A percentile compares a stretch with the other conserved stretches of the same genome.
Evolutionary conservation across 1,284 basidiomycete species (phyloP).

Genomic region (Sphagnurus paluster): DNA sequence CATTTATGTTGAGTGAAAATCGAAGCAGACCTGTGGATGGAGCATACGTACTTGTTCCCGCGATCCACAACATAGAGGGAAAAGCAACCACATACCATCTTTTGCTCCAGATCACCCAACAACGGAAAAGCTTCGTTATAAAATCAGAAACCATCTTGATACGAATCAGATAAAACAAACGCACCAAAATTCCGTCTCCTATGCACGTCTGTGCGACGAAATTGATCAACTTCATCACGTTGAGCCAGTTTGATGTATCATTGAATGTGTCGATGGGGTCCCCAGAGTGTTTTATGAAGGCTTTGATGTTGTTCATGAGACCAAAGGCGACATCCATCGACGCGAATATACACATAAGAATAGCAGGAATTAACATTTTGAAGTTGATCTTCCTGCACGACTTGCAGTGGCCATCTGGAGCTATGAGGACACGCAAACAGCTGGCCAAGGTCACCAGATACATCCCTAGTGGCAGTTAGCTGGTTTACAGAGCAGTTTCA

Average conservation of each 20-base stretch:
- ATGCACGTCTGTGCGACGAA: constrained; percentile 35
- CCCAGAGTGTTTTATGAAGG: constrained; percentile 32
- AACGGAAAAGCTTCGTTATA: constrained; percentile 33
- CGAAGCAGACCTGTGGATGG: not conserved
- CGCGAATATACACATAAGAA: constrained; percentile 36
- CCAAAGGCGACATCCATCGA: constrained; percentile 39
- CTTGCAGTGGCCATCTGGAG: constrained; percentile 28
- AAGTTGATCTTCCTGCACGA: constrained; percentile 27
- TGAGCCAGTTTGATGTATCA: constrained; percentile 34
- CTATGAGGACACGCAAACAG: constrained; percentile 34
- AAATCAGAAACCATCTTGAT: not conserved
- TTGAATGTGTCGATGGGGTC: constrained; percentile 32
- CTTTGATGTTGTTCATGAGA: constrained; percentile 38
- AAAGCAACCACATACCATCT: constrained; percentile 28
- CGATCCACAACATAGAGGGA: constrained; percentile 32
- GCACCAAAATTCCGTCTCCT: constrained; percentile 38
- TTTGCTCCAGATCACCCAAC: constrained; percentile 34
- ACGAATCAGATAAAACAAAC: constrained; percentile 11
- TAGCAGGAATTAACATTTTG: constrained; percentile 36
- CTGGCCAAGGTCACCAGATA: constrained; percentile 37
- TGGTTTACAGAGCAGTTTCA: too few relatives aligned
- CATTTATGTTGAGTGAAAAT: not conserved
- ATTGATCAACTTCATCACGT: constrained; percentile 32
- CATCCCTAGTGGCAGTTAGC: constrained; percentile 26
- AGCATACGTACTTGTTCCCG: constrained; percentile 20